Evolutionary conservation across 2,329 filamentous ascomycete genomes (phyloP).

Genomic region (Nemania sp.): DNA sequence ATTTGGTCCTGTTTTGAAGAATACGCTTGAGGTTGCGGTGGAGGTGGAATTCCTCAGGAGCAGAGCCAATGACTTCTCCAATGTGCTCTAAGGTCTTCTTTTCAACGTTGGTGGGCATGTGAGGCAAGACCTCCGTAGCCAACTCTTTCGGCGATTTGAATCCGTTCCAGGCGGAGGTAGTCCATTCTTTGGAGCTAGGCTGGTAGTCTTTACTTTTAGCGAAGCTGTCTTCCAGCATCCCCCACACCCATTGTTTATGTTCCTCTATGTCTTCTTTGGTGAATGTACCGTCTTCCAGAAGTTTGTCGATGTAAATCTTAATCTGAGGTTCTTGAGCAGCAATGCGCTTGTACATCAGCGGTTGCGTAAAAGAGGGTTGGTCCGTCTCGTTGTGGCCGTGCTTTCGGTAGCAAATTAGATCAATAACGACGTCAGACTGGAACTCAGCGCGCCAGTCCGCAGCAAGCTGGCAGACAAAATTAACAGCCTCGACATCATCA

Average conservation of each 20-base stretch:
- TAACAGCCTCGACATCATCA: slow-evolving; percentile 96
- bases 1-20: slow-evolving; percentile 84
- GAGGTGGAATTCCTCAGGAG: slow-evolving; percentile 82
- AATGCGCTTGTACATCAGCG: slow-evolving; percentile 99
- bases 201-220: slow-evolving; percentile 97
- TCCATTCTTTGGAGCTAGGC: slow-evolving; percentile 95
- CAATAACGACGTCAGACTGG: slow-evolving; percentile 97
- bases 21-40: slow-evolving; percentile 99
- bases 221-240: slow-evolving; percentile 98
- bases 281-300: slow-evolving; percentile 90
- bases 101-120: slow-evolving; percentile 83
- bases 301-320: slow-evolving; percentile 88
- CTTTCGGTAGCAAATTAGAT: slow-evolving; percentile 98
- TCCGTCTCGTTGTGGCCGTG: slow-evolving; percentile 99
- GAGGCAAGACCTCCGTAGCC: slow-evolving; percentile 88
- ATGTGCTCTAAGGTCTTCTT: slow-evolving; percentile 76
- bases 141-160: slow-evolving; percentile 99
- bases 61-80: slow-evolving; percentile 74
- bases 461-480: slow-evolving; percentile 96
- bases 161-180: slow-evolving; percentile 97
- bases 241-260: slow-evolving; percentile 99
- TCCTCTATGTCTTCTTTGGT: slow-evolving; percentile 97
- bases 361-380: slow-evolving; percentile 99
- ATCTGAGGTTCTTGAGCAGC: slow-evolving; percentile 81
- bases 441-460: slow-evolving; percentile 98